phyloP scores from a whole-genome alignment of 495 filamentous ascomycete genomes.

The Aspergillus baeticus region DNA sequence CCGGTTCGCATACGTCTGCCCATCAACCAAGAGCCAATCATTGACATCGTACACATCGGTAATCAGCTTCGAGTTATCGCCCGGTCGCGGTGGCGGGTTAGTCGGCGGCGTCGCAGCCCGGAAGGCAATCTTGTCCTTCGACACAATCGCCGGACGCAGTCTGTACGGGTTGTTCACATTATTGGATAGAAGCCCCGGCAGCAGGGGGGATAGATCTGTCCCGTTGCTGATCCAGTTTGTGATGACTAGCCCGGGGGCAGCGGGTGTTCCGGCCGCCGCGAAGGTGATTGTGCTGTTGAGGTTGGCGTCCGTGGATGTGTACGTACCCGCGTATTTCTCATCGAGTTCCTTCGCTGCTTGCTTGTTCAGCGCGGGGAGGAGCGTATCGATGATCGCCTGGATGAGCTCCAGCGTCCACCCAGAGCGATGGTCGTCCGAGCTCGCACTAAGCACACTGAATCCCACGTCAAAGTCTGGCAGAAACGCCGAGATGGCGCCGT shows the following conservation, averaged over 20 bases:
- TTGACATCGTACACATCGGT: conserved; percentile 8
- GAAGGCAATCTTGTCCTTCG: conserved; percentile 3
- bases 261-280: neutral
- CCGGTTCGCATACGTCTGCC: neutral
- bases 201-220: conserved; percentile 2
- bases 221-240: conserved; percentile 16
- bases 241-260: conserved; percentile 9
- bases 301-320: neutral
- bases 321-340: conserved; percentile 11
- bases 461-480: conserved; percentile 42
- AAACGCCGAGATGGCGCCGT: conserved; percentile 30
- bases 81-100: neutral
- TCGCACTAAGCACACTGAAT: conserved; percentile 36
- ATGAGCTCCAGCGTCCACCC: conserved; percentile 7
- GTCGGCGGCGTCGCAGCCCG: neutral
- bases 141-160: conserved; percentile 4
- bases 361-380: conserved; percentile 12
- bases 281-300: conserved; percentile 12
- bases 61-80: conserved; percentile 1
- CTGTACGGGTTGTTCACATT: neutral
- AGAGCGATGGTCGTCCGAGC: conserved; percentile 13
- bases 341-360: conserved; percentile 13
- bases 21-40: conserved; percentile 3
- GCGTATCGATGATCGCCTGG: conserved; percentile 8
- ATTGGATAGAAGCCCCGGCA: neutral